Evolutionary conservation across 176 grass and related monocot genomes (phyloP).

Genomic region (Oryza glaberrima): DNA sequence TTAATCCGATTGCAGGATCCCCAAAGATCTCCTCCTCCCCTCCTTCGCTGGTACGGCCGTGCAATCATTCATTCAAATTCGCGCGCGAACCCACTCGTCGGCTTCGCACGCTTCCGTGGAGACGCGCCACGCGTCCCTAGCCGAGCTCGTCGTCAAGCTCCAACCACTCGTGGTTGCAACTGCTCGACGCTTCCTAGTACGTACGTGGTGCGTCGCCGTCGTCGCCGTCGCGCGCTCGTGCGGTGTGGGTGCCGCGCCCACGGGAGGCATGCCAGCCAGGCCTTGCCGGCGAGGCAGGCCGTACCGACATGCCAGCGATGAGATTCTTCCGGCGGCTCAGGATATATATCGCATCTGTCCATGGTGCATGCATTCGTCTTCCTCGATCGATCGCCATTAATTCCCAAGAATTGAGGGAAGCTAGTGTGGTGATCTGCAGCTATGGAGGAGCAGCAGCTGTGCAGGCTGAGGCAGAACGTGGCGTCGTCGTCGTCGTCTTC

Average conservation of each 20-base stretch:
- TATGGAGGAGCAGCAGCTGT: slow-evolving; percentile 47
- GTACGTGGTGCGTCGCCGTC: background rate
- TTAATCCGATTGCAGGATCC: slow-evolving; percentile 1
- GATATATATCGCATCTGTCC: slow-evolving; percentile 36
- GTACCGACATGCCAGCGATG: slow-evolving; percentile 34
- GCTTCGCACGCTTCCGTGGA: slow-evolving; percentile 23
- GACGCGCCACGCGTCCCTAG: slow-evolving; percentile 2
- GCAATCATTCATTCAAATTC: background rate
- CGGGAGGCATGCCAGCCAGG: slow-evolving; percentile 46
- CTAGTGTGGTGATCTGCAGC: background rate
- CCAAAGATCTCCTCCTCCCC: background rate
- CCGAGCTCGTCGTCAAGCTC: background rate
- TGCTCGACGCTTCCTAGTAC: slow-evolving; percentile 33
- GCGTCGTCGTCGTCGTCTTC: background rate
- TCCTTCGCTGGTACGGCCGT: background rate
- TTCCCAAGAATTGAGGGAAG: too few relatives aligned
- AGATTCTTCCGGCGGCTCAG: background rate
- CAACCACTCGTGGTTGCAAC: background rate
- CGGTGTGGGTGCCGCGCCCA: slow-evolving; percentile 12
- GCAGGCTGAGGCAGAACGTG: slow-evolving; percentile 29
- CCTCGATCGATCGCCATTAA: background rate
- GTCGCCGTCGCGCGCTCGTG: slow-evolving; percentile 21
- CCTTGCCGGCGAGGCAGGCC: background rate
- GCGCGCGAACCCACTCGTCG: background rate
- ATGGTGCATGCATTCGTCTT: background rate